phyloP scores from a whole-genome alignment of 2,329 filamentous ascomycete species.

The Penicillium janthinellum region DNA sequence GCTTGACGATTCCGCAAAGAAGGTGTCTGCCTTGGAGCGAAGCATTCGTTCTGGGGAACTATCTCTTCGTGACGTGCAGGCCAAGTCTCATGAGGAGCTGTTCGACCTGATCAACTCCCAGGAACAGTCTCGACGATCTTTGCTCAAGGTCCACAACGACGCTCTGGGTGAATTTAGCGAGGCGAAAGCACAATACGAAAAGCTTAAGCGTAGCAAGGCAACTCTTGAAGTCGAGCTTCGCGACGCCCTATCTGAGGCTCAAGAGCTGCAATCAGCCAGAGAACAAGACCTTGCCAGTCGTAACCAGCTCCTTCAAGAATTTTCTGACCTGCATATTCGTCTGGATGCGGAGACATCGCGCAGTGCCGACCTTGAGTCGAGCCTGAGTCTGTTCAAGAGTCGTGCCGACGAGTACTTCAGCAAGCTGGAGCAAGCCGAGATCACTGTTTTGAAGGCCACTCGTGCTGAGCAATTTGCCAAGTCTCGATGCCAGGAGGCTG shows the following conservation, averaged over 20 bases:
- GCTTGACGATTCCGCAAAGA: conserved; percentile 90
- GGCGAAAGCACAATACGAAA: conserved; percentile 83
- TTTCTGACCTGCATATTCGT: conserved; percentile 88
- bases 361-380: conserved; percentile 79
- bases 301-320: conserved; percentile 86
- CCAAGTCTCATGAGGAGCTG: conserved; percentile 90
- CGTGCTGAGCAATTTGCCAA: conserved; percentile 94
- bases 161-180: conserved; percentile 83
- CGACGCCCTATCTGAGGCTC: conserved; percentile 78
- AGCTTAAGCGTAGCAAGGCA: conserved; percentile 77
- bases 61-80: conserved; percentile 86
- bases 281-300: conserved; percentile 89
- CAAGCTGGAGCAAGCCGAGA: conserved; percentile 95
- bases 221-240: conserved; percentile 83
- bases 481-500: conserved; percentile 83
- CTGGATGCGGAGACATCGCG: conserved; percentile 87
- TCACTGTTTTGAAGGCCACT: conserved; percentile 87
- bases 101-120: conserved; percentile 91
- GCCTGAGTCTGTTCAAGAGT: conserved; percentile 84
- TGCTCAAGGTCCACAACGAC: conserved; percentile 83
- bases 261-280: conserved; percentile 74
- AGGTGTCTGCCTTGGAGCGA: conserved; percentile 85
- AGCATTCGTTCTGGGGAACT: conserved; percentile 84
- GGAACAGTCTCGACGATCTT: conserved; percentile 79
- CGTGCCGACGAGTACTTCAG: conserved; percentile 95